Evolutionary conservation across 768 basidiomycete genomes (phyloP).

Genomic region (Butyriboletus loyo): DNA sequence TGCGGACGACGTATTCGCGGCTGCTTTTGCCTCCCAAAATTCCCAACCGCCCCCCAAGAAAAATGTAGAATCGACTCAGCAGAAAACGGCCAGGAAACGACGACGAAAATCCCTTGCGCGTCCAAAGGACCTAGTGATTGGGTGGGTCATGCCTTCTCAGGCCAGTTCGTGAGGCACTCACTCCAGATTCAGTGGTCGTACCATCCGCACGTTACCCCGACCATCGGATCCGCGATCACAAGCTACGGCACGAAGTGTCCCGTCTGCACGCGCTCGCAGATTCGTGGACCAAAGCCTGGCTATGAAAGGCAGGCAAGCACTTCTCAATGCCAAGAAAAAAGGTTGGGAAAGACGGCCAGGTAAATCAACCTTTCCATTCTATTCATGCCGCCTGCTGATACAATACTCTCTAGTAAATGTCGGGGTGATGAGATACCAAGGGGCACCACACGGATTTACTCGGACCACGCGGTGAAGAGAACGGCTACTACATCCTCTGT

Average conservation of each 20-base stretch:
- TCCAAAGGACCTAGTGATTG: slow-evolving; percentile 53
- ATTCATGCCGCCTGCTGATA: not conserved
- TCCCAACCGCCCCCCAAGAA: slow-evolving; percentile 12
- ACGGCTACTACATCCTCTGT: not conserved
- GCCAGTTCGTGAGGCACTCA: not conserved
- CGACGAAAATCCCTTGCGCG: slow-evolving; percentile 31
- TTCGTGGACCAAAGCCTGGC: slow-evolving; percentile 54
- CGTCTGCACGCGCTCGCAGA: slow-evolving; percentile 46
- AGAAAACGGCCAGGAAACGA: slow-evolving; percentile 25
- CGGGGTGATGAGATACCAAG: slow-evolving; percentile 51
- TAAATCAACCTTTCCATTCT: slow-evolving; percentile 27
- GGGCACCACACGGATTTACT: slow-evolving; percentile 51
- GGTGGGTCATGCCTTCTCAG: slow-evolving; percentile 35
- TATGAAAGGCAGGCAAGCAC: slow-evolving; percentile 36
- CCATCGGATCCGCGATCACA: slow-evolving; percentile 27
- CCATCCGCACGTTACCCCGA: slow-evolving; percentile 47
- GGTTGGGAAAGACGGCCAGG: slow-evolving; percentile 63
- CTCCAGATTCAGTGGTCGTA: slow-evolving; percentile 44
- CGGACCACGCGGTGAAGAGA: slow-evolving; percentile 11
- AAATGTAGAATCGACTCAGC: slow-evolving; percentile 22
- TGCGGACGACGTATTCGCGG: slow-evolving; percentile 61
- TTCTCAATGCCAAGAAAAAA: slow-evolving; percentile 35
- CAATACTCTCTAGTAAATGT: slow-evolving; percentile 43
- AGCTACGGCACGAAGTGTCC: slow-evolving; percentile 42
- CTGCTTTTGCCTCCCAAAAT: slow-evolving; percentile 46